These are phyloP conservation scores for Moricandia moricandioides DNA, from an alignment of 345 rosid genomes.

Conservation along the genomic window DNA sequence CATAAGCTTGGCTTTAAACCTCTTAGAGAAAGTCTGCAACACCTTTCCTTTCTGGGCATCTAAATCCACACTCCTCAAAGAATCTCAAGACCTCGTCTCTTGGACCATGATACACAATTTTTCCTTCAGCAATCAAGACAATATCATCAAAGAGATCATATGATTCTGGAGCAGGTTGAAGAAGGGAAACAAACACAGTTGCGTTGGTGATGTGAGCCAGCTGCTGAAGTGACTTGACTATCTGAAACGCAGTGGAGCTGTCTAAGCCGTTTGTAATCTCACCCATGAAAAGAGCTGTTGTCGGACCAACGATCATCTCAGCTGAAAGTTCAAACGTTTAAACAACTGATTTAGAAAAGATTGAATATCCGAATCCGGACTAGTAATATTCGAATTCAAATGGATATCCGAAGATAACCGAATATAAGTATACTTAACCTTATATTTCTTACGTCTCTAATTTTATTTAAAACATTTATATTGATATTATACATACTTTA, in stretches of 20 bases:
- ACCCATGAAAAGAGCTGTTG: slow-evolving; percentile 59
- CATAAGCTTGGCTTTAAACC: slow-evolving; percentile 32
- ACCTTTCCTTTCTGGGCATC: slow-evolving; percentile 75
- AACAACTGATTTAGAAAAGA: too few relatives aligned
- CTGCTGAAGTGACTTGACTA: slow-evolving; percentile 71
- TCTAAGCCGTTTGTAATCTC: slow-evolving; percentile 80
- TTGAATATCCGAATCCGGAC: too few relatives aligned
- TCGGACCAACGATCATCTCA: slow-evolving; percentile 70
- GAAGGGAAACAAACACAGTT: slow-evolving; percentile 69
- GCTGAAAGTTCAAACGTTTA: slow-evolving; percentile 32
- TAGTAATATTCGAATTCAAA: too few relatives aligned
- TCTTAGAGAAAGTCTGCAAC: slow-evolving; percentile 88
- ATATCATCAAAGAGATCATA: slow-evolving; percentile 72
- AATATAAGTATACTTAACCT: too few relatives aligned
- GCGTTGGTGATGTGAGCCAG: slow-evolving; percentile 50
- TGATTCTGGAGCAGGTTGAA: slow-evolving; percentile 85
- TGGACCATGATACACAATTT: slow-evolving; percentile 74
- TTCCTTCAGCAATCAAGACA: slow-evolving; percentile 69
- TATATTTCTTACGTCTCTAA: too few relatives aligned
- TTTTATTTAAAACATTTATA: too few relatives aligned
- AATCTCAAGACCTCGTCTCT: slow-evolving; percentile 52
- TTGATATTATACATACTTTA: too few relatives aligned
- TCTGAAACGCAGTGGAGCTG: slow-evolving; percentile 76
- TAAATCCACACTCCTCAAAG: slow-evolving; percentile 62
- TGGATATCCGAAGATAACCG: too few relatives aligned